phyloP scores from a whole-genome alignment of 768 basidiomycete genomes.

The Mycena rebaudengoi region DNA sequence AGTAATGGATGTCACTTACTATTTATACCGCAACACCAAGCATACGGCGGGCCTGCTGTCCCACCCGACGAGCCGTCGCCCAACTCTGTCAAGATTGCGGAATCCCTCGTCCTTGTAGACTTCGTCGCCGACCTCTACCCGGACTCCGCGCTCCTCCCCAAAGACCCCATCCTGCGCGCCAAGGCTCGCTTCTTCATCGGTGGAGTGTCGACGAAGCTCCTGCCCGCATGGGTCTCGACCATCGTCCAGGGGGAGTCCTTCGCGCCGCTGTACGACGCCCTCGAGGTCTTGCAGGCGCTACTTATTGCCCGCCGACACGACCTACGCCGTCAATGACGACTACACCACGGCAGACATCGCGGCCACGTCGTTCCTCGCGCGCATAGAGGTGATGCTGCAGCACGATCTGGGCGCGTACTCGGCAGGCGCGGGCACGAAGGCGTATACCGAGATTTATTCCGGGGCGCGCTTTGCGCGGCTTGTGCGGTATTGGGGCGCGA shows the following conservation, averaged over 20 bases:
- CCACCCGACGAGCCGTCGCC: constrained; percentile 64
- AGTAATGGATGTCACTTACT: background rate
- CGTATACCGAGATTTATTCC: constrained; percentile 51
- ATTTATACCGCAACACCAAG: no score
- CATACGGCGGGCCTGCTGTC: constrained; percentile 68
- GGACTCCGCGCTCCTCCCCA: constrained; percentile 56
- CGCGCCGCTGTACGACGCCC: constrained; percentile 48
- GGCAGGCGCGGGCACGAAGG: constrained; percentile 54
- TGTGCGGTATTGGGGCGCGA: constrained; percentile 53
- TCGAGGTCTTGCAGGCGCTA: constrained; percentile 58
- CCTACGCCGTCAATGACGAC: constrained; percentile 50
- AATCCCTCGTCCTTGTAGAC: constrained; percentile 73
- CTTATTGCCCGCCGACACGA: constrained; percentile 57
- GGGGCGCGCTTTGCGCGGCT: constrained; percentile 58
- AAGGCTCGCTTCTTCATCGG: constrained; percentile 72
- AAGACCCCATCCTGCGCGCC: constrained; percentile 64
- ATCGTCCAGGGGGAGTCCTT: constrained; percentile 48
- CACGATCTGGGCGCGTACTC: constrained; percentile 63
- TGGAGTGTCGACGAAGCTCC: constrained; percentile 54
- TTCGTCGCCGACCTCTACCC: constrained; percentile 71
- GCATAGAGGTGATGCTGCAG: constrained; percentile 51
- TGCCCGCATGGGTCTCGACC: constrained; percentile 45
- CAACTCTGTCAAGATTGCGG: constrained; percentile 67
- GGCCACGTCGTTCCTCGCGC: constrained; percentile 67
- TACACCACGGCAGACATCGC: constrained; percentile 74